Base-by-base conservation (phyloP, 495 filamentous ascomycete genomes). In the Amorphotheca resinae region DNA sequence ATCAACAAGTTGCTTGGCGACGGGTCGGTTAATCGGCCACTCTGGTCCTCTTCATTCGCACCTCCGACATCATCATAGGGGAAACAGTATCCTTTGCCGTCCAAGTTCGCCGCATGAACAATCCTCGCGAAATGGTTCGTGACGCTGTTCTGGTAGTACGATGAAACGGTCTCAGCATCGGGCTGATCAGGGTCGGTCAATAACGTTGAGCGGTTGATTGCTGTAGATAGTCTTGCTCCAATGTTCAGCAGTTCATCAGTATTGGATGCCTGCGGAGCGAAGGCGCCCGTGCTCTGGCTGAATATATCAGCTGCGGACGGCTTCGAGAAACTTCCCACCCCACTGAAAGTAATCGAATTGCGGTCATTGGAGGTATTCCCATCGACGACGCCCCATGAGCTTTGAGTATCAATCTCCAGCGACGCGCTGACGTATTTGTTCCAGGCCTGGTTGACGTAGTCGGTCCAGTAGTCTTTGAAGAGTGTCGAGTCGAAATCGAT, bases 21-120 rank as follows among this genome's bases (percentile, higher is more conserved):
- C 3, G 56, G 54, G 54, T 74, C 74, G 42, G 55, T 70, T n/a
- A 84, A 71, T 36, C 68, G 71, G 2, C 82, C 82, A 18, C 70
- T 72, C 50, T 79, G 76, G 59, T 83, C 77, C 9, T 56, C 48
- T 0, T 67, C 72, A 38, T 67, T 69, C 14, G 60, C 59, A 1
- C 77, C 70, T 17, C 67, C 68, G 2, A 86, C 82, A 57, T 87
- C 82, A 51, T 87, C 82, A 51, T 85, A 87, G 0, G 82, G 80
- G 50, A 84, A 84, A 1, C 79, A 76, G 61, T 86, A 87, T 3
- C 82, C 82, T 9, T 68, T 61, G 1, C 69, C 64, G 56, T 79
- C 77, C 9, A 73, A 42, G 42, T 74, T 77, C 22, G 65, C 67
- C 16, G 57, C 67, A 59, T 87, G 82, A 41, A 79, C 69, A 45